Conservation (phyloP, 2,329 filamentous ascomycete species). For the Colletotrichum trifolii region DNA sequence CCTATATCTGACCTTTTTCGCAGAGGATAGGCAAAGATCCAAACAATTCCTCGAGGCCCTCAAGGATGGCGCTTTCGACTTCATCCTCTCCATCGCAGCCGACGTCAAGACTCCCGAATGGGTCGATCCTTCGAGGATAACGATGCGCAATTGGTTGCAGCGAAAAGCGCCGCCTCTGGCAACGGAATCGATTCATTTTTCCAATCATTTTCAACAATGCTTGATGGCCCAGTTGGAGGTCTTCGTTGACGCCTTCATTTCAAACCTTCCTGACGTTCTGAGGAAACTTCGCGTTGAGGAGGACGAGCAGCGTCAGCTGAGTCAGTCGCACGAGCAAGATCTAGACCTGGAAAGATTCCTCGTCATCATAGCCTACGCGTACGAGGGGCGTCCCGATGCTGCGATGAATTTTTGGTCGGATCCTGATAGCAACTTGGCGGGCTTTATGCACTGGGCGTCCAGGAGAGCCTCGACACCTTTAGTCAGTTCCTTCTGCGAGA, state of each 20-base stretch:
- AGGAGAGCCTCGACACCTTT: constrained; percentile 94
- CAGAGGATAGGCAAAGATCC: constrained; percentile 77
- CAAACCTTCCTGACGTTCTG: constrained; percentile 93
- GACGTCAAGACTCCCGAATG: constrained; percentile 85
- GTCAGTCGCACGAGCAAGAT: constrained; percentile 73
- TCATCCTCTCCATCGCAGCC: constrained; percentile 85
- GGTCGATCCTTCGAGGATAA: constrained; percentile 87
- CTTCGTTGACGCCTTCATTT: constrained; percentile 92
- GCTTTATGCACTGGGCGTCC: constrained; percentile 98
- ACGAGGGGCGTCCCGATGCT: constrained; percentile 85
- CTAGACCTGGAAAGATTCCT: constrained; percentile 89
- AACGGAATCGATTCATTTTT: constrained; percentile 75
- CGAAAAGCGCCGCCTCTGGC: constrained; percentile 79
- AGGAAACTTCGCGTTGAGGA: constrained; percentile 88
- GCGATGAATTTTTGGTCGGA: constrained; percentile 93
- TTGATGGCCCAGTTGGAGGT: constrained; percentile 85
- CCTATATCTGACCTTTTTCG: constrained; percentile 40
- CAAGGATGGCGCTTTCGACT: constrained; percentile 92
- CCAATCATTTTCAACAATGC: constrained; percentile 75
- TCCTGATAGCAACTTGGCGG: constrained; percentile 90
- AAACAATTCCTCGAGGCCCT: constrained; percentile 80
- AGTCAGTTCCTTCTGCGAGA: constrained; percentile 95
- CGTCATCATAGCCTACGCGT: constrained; percentile 90
- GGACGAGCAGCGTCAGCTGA: constrained; percentile 83
- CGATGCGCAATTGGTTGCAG: constrained; percentile 84